Percentiles rank a stretch among this genome's conserved stretches.
phyloP scores from a whole-genome alignment of 2,329 filamentous ascomycete species.

The Alternaria brassicae region DNA sequence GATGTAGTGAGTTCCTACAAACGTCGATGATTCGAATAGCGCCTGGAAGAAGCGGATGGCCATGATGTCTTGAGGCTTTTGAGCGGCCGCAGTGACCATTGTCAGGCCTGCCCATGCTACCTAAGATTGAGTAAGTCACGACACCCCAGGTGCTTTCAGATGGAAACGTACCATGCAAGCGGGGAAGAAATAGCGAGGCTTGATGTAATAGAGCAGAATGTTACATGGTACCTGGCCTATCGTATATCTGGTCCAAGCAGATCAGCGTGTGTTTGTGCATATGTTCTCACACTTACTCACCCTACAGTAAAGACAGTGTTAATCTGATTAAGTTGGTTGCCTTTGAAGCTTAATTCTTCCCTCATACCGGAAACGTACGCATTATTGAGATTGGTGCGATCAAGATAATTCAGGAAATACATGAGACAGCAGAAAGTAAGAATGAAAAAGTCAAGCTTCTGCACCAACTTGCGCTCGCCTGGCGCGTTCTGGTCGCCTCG shows the following conservation, averaged over 20 bases:
- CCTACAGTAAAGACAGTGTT: conserved; percentile 50
- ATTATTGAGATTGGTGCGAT: conserved; percentile 53
- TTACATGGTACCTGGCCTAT: conserved; percentile 60
- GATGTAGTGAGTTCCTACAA: conserved; percentile 65
- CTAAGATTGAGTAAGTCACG: not conserved
- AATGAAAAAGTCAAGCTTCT: conserved; percentile 70
- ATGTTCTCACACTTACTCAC: not conserved
- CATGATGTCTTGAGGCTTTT: conserved; percentile 64
- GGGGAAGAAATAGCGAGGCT: conserved; percentile 69
- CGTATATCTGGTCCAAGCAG: conserved; percentile 41
- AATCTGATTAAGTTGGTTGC: conserved; percentile 57
- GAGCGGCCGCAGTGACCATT: conserved; percentile 64
- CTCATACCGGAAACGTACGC: conserved; percentile 54
- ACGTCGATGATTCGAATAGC: conserved; percentile 64
- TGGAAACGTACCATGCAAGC: conserved; percentile 62
- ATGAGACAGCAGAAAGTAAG: conserved; percentile 67
- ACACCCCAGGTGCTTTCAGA: not conserved
- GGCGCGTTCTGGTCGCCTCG: conserved; percentile 45
- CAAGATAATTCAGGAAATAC: conserved; percentile 48
- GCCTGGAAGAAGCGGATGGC: conserved; percentile 64
- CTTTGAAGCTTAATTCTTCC: conserved; percentile 50
- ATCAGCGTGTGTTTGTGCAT: not conserved
- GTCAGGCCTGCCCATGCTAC: conserved; percentile 68
- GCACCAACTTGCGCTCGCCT: conserved; percentile 57
- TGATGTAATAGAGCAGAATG: conserved; percentile 66